Base-by-base conservation (phyloP, 768 basidiomycete species). In the Suillus cothurnatus region DNA sequence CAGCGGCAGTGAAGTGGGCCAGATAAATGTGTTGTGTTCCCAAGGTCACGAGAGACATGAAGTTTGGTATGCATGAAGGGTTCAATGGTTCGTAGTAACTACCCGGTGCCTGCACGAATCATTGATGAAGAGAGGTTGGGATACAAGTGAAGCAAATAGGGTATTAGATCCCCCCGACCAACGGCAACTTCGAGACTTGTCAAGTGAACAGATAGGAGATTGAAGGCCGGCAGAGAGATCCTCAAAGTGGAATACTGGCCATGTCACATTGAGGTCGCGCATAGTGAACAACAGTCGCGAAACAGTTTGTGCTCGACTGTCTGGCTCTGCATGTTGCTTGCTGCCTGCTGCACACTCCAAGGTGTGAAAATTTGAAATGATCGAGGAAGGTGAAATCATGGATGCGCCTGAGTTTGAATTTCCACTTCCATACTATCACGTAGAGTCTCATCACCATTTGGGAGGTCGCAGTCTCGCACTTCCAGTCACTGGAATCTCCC, bases 171-270 rank as follows among this genome's bases (percentile, higher is more conserved):
- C 41, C 1, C 17, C 2, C 14, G 19, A 47, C 11, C 6, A 23
- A 47, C 12, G 50, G 59, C 62, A 23, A 71, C 50, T 17, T 57
- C 45, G 12, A 71, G 32, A 2, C 57, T 64, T 2, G 72, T 71
- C n/a, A 72, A 72, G 31, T 71, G 45, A 34, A 64, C 53, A 72
- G 67, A 72, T 4, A 64, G 61, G 3, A 67, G 70, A 59, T 71
- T 65, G 50, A 72, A 64, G 4, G 17, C 26, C 1, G 62, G 17
- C 26, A 1, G 62, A 55, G 39, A 72, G 2, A 41, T 61, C 8
- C 21, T 65, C 65, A 14, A 34, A 1, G 31, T 36, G 32, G 11
- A 73, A 63, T 15, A 57, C 14, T 47, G 43, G 26, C 28, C 61
- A 31, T 32, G 45, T 45, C 9, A 73, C 26, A 6, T 64, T 62